These are phyloP conservation scores for Amaranthus hypochondriacus DNA, from an alignment of 148 eudicot genomes.

Conservation along the genomic window DNA sequence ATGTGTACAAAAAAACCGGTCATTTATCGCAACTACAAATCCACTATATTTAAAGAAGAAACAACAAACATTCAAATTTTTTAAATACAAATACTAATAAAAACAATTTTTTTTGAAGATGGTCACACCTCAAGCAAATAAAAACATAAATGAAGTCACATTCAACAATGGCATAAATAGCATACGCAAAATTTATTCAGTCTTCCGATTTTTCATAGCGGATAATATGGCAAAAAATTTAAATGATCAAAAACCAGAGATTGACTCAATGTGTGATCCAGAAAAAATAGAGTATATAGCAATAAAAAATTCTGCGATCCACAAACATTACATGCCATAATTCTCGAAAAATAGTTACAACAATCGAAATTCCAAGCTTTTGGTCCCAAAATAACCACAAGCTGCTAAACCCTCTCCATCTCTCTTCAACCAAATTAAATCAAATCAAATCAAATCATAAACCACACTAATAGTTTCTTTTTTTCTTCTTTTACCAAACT, in stretches of 20 bases:
- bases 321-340: constrained; percentile 19
- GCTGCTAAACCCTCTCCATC: constrained; percentile 16
- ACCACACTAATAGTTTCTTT: constrained; percentile 12
- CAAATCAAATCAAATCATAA: constrained; percentile 14
- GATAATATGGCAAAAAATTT: background rate
- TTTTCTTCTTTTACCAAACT: background rate
- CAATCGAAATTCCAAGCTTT: constrained; percentile 7
- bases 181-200: background rate
- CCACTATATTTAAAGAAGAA: background rate
- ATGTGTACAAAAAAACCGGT: no score
- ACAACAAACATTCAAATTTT: no score
- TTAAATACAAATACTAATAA: background rate
- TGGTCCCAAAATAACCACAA: constrained; percentile 3
- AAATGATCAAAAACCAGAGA: background rate
- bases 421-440: background rate
- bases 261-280: constrained; percentile 1
- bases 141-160: background rate
- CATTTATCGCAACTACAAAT: no score
- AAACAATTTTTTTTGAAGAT: background rate
- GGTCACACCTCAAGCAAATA: background rate
- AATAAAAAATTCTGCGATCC: background rate
- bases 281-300: constrained; percentile 4
- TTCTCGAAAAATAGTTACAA: constrained; percentile 18
- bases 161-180: background rate
- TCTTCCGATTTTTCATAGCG: background rate